Percentiles rank a stretch among this genome's conserved stretches.
Evolutionary conservation across 2,329 filamentous ascomycete species (phyloP).

Genomic region (Drechslerella dactyloides): DNA sequence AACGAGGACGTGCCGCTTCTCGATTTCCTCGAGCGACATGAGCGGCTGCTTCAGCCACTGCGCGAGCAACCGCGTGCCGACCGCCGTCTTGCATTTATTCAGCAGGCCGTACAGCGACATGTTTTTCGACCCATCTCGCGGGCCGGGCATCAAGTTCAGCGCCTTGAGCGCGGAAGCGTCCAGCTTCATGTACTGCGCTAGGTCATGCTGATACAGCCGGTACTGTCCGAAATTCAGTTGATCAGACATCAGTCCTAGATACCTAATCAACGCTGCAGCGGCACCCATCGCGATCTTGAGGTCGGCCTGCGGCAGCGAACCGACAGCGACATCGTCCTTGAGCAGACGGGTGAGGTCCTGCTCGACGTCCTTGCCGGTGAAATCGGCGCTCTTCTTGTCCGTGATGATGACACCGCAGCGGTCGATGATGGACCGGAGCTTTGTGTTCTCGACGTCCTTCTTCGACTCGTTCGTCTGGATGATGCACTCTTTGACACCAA

Average conservation of each 20-base stretch:
- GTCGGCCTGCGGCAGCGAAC: slow-evolving; percentile 84
- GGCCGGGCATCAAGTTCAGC: slow-evolving; percentile 94
- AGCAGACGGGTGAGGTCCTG: slow-evolving; percentile 88
- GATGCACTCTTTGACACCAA: slow-evolving; percentile 92
- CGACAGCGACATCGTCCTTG: slow-evolving; percentile 80
- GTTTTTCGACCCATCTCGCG: slow-evolving; percentile 90
- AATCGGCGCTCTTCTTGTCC: slow-evolving; percentile 77
- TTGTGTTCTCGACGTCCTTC: slow-evolving; percentile 86
- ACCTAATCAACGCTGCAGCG: slow-evolving; percentile 90
- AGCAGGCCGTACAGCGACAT: slow-evolving; percentile 95
- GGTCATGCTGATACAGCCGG: slow-evolving; percentile 93
- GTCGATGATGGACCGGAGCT: slow-evolving; percentile 86
- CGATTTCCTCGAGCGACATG: slow-evolving; percentile 88
- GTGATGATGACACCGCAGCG: slow-evolving; percentile 90
- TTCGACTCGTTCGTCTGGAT: slow-evolving; percentile 78
- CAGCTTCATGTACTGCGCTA: slow-evolving; percentile 97
- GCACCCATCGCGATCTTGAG: slow-evolving; percentile 96
- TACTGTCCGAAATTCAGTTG: slow-evolving; percentile 96
- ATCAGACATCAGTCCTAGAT: slow-evolving; percentile 80
- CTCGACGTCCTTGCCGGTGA: slow-evolving; percentile 89
- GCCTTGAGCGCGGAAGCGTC: slow-evolving; percentile 93
- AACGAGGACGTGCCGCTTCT: slow-evolving; percentile 88
- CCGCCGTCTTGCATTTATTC: slow-evolving; percentile 96
- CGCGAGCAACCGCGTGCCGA: slow-evolving; percentile 84
- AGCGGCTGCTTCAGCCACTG: slow-evolving; percentile 98